Conservation (phyloP, 1,284 basidiomycete genomes). For the Salmacisia buchloeana region DNA sequence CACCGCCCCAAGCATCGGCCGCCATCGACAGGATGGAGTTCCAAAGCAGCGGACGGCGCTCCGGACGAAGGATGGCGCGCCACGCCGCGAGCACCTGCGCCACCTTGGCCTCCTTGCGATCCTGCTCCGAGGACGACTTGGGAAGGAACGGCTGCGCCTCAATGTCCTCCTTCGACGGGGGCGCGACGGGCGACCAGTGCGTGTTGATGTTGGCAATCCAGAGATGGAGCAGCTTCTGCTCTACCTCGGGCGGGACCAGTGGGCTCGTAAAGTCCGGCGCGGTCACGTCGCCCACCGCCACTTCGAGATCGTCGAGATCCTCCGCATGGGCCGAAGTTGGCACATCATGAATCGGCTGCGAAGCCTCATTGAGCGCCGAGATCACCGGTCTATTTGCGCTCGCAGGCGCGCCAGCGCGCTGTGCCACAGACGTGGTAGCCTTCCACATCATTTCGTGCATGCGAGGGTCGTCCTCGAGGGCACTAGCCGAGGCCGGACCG, state of each 20-base stretch:
- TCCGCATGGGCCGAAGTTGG: not conserved
- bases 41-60: not conserved
- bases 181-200: not conserved
- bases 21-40: not conserved
- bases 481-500: not conserved
- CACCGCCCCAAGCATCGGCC: not conserved
- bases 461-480: not conserved
- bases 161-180: not conserved
- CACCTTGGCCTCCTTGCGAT: not conserved
- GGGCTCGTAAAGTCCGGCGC: not conserved
- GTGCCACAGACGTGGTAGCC: no score
- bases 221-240: constrained; percentile 4
- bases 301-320: constrained; percentile 2
- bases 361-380: not conserved
- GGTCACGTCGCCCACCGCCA: not conserved
- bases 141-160: not conserved
- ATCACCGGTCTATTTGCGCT: not conserved
- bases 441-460: not conserved
- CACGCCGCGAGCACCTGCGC: not conserved
- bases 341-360: not conserved
- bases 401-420: not conserved
- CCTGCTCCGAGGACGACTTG: not conserved
- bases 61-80: not conserved
- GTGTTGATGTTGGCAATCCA: constrained; percentile 4
- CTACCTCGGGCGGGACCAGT: not conserved